These are phyloP conservation scores for Fusarium papillatum DNA, from an alignment of 2,329 filamentous ascomycete species.

Conservation along the genomic window DNA sequence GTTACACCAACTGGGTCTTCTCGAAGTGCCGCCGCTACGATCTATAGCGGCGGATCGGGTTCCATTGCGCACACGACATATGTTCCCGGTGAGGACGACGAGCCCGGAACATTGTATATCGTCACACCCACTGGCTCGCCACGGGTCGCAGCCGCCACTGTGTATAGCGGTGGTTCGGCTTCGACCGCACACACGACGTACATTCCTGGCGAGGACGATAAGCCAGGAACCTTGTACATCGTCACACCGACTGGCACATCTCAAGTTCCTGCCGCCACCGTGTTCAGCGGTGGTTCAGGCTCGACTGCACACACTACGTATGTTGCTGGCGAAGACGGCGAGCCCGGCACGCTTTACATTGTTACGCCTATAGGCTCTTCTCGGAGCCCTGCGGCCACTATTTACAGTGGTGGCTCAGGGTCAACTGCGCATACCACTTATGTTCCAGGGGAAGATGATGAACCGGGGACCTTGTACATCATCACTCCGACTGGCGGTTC, in stretches of 20 bases:
- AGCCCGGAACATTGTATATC: conserved; percentile 1
- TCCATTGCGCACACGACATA: background rate
- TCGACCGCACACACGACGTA: background rate
- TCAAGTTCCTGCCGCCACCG: background rate
- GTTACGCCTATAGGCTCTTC: background rate
- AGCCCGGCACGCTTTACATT: conserved; percentile 8
- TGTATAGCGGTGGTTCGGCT: background rate
- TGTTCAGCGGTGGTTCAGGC: background rate
- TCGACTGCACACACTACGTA: background rate
- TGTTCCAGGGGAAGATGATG: too few species aligned
- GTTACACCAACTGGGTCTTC: conserved; percentile 13
- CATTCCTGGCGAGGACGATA: background rate
- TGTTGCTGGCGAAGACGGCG: background rate
- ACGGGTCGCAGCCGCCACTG: background rate
- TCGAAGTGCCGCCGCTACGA: background rate
- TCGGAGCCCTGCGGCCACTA: too few species aligned
- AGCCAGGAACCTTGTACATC: conserved; percentile 9
- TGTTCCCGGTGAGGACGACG: background rate
- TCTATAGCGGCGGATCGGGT: background rate
- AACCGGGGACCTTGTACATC: too few species aligned
- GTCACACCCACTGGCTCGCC: conserved; percentile 10
- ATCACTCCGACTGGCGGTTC: too few species aligned
- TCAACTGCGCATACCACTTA: too few species aligned
- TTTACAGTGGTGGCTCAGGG: too few species aligned
- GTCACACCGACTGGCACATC: conserved; percentile 1